phyloP scores from a whole-genome alignment of 73 alveolate species.

The Blepharisma stoltei region DNA sequence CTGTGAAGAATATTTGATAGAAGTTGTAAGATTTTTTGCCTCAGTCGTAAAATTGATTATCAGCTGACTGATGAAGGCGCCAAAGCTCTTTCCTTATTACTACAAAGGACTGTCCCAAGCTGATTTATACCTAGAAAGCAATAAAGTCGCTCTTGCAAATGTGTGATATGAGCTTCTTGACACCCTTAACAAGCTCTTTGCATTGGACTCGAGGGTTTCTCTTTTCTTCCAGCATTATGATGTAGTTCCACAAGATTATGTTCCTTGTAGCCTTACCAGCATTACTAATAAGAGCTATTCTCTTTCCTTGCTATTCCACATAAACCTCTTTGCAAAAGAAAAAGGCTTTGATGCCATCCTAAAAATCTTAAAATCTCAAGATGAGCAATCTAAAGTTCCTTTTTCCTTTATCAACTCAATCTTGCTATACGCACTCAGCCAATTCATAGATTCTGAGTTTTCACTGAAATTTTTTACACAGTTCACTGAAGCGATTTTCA shows the following conservation, averaged over 20 bases:
- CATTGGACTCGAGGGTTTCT: background rate
- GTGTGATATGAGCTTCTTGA: background rate
- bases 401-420: background rate
- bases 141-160: background rate
- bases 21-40: background rate
- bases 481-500: background rate
- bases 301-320: background rate
- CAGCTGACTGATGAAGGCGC: background rate
- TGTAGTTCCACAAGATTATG: slow-evolving; percentile 14
- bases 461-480: background rate
- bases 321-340: background rate
- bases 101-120: background rate
- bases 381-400: slow-evolving; percentile 11
- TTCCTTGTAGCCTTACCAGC: background rate
- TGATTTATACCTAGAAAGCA: slow-evolving; percentile 7
- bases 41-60: background rate
- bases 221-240: background rate
- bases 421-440: background rate
- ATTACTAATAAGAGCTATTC: background rate
- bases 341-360: slow-evolving; percentile 14
- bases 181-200: background rate
- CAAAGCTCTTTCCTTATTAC: slow-evolving; percentile 9
- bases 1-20: background rate
- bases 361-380: background rate
- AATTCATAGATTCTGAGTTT: background rate